Percentiles rank a stretch among this genome's conserved stretches.
phyloP scores from a whole-genome alignment of 1,284 basidiomycete species.

The Phylloboletellus chloephorus region DNA sequence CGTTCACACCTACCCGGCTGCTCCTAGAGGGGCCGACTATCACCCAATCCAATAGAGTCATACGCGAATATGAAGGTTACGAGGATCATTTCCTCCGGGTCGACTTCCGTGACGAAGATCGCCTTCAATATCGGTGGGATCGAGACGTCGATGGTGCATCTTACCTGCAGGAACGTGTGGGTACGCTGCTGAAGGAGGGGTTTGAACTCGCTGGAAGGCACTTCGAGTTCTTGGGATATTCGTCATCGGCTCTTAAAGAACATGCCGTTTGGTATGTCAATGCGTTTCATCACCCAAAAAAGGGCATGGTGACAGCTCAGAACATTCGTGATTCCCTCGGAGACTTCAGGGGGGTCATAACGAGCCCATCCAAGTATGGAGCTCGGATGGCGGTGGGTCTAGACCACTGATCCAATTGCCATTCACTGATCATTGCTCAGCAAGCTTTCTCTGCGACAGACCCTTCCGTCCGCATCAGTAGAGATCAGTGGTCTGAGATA shows the following conservation, averaged over 20 bases:
- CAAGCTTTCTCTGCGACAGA: constrained; percentile 81
- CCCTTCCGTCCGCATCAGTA: constrained; percentile 53
- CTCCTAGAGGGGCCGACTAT: constrained; percentile 67
- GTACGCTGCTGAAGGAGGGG: constrained; percentile 56
- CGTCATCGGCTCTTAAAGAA: constrained; percentile 61
- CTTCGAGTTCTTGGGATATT: constrained; percentile 75
- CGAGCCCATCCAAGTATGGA: constrained; percentile 68
- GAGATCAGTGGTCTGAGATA: constrained; percentile 56
- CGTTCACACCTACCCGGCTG: constrained; percentile 66
- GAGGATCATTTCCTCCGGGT: constrained; percentile 69
- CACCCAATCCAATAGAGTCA: constrained; percentile 60
- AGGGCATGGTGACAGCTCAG: constrained; percentile 44
- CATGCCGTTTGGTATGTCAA: constrained; percentile 76
- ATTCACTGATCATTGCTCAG: constrained; percentile 18
- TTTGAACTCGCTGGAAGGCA: constrained; percentile 61
- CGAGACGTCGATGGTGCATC: constrained; percentile 54
- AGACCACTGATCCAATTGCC: background rate
- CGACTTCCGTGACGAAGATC: constrained; percentile 74
- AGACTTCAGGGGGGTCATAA: constrained; percentile 54
- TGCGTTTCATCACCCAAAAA: constrained; percentile 47
- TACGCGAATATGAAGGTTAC: constrained; percentile 54
- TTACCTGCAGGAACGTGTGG: constrained; percentile 58
- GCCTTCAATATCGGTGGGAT: constrained; percentile 61
- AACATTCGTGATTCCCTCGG: constrained; percentile 59
- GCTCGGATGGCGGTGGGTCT: constrained; percentile 59